These are phyloP conservation scores for Astraeus odoratus DNA, from an alignment of 768 basidiomycete genomes.

Conservation along the genomic window DNA sequence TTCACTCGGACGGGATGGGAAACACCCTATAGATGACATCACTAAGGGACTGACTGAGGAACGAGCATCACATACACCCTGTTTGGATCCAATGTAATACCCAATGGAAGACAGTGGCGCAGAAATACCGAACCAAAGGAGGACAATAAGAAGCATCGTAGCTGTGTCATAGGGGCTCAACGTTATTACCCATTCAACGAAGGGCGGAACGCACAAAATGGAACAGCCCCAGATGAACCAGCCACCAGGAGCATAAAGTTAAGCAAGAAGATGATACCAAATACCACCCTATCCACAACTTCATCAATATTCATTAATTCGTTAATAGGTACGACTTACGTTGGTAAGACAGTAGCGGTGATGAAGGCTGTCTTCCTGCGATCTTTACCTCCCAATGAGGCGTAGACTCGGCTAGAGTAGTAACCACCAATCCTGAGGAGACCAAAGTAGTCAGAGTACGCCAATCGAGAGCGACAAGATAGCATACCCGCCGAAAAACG, in stretches of 20 bases:
- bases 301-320: constrained; percentile 6
- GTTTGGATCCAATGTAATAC: constrained; percentile 78
- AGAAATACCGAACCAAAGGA: constrained; percentile 92
- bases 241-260: constrained; percentile 83
- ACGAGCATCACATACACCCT: constrained; percentile 54
- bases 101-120: constrained; percentile 85
- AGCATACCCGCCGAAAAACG: constrained; percentile 77
- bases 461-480: background rate
- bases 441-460: background rate
- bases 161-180: constrained; percentile 33
- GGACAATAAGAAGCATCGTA: constrained; percentile 76
- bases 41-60: constrained; percentile 1
- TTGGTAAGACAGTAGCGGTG: constrained; percentile 84
- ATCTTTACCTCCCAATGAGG: constrained; percentile 71
- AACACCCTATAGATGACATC: constrained; percentile 42
- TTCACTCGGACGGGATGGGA: constrained; percentile 85
- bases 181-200: background rate
- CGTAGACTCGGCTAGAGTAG: constrained; percentile 71
- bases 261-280: constrained; percentile 80
- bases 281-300: constrained; percentile 54
- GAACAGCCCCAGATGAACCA: constrained; percentile 91
- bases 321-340: constrained; percentile 39
- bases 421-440: constrained; percentile 75
- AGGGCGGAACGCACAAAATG: constrained; percentile 59
- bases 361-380: constrained; percentile 78